Conservation (phyloP, 73 alveolate genomes). For the Symbiodinium pilosum region DNA sequence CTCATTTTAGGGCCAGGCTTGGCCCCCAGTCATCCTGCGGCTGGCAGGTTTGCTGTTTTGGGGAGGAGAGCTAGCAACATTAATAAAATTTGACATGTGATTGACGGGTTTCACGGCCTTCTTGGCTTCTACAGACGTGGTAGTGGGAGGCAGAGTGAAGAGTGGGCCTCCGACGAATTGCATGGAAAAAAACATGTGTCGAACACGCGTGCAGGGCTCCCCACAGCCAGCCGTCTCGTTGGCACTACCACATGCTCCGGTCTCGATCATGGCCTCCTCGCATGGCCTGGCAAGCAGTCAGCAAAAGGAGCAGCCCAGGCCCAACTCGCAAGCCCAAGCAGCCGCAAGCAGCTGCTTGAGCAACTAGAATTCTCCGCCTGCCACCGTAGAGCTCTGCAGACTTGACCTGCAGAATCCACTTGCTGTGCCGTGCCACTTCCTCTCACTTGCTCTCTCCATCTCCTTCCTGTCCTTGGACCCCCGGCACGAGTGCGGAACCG, state of each 20-base stretch:
- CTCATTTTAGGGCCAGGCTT: background rate
- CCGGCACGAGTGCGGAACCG: constrained; percentile 77
- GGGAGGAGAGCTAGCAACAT: too few species aligned
- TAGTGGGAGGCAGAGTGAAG: background rate
- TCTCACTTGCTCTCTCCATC: too few species aligned
- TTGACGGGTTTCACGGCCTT: background rate
- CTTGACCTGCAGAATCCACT: constrained; percentile 48
- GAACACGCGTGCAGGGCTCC: too few species aligned
- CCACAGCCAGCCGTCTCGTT: constrained; percentile 49
- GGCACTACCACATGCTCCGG: constrained; percentile 47
- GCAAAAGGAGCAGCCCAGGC: background rate
- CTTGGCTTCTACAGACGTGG: background rate
- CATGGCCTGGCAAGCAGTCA: constrained; percentile 13
- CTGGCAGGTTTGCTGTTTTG: background rate
- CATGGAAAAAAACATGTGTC: background rate
- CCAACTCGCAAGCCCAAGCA: background rate
- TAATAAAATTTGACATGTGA: too few species aligned
- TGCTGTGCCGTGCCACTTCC: too few species aligned
- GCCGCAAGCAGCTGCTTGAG: background rate
- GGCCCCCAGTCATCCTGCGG: background rate
- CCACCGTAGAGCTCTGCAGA: constrained; percentile 79
- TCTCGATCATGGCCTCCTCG: constrained; percentile 65
- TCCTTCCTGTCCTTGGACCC: too few species aligned
- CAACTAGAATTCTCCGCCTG: background rate
- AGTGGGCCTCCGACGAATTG: background rate